A percentile compares a stretch with the other conserved stretches of the same genome.
These are phyloP conservation scores for Hymenoscyphus infarciens DNA, from an alignment of 2,329 filamentous ascomycete species.

Conservation along the genomic window DNA sequence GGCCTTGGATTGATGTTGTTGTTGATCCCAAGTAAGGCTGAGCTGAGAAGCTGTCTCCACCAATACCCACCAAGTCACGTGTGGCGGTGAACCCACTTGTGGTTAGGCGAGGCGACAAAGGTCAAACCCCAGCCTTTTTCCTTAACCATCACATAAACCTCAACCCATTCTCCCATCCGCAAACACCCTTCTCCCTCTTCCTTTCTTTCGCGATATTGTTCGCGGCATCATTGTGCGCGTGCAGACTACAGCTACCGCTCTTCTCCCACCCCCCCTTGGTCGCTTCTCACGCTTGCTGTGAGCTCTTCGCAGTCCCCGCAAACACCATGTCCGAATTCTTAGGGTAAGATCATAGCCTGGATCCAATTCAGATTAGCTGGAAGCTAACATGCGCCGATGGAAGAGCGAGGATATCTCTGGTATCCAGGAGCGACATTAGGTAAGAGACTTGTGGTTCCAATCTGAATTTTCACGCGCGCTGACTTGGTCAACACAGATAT, in stretches of 20 bases:
- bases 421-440: slow-evolving; percentile 97
- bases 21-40: slow-evolving; percentile 3
- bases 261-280: background rate
- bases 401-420: slow-evolving; percentile 91
- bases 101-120: slow-evolving; percentile 8
- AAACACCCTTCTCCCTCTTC: slow-evolving; percentile 16
- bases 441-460: slow-evolving; percentile 44
- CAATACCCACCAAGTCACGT: background rate
- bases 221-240: slow-evolving; percentile 12
- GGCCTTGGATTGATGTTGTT: slow-evolving; percentile 1
- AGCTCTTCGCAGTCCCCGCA: slow-evolving; percentile 30
- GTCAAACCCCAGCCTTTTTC: slow-evolving; percentile 25
- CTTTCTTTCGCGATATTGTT: slow-evolving; percentile 7
- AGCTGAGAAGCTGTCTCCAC: background rate
- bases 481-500: slow-evolving; percentile 60
- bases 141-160: slow-evolving; percentile 22
- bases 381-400: slow-evolving; percentile 27
- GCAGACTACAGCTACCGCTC: background rate
- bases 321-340: slow-evolving; percentile 57
- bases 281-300: slow-evolving; percentile 29
- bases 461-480: slow-evolving; percentile 12
- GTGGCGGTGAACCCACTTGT: slow-evolving; percentile 6
- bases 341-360: slow-evolving; percentile 42
- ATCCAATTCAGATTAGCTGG: slow-evolving; percentile 7
- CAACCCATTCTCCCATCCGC: background rate